Evolutionary conservation across 306 rosid genomes (phyloP).

Genomic region (Lathyrus sativus): DNA sequence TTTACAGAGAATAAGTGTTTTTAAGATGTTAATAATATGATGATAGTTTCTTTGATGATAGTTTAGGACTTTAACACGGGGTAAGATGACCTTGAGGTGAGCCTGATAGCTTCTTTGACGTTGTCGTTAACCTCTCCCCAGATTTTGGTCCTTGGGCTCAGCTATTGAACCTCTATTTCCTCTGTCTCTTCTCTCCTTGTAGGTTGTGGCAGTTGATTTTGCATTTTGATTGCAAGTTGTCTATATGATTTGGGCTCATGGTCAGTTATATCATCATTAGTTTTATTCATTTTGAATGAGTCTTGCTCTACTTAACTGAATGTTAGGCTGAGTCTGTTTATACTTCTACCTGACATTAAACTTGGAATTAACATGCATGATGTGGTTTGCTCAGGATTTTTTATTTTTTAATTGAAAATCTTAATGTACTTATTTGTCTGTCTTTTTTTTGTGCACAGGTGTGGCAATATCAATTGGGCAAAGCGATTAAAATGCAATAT

Average conservation of each 20-base stretch:
- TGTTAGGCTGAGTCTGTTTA: neutral
- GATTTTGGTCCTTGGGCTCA: constrained; percentile 6
- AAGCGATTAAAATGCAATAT: constrained; percentile 93
- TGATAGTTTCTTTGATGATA: neutral
- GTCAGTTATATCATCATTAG: constrained; percentile 9
- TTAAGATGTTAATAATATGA: neutral
- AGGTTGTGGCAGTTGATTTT: constrained; percentile 36
- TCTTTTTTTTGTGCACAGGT: constrained; percentile 55
- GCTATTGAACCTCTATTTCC: constrained; percentile 11
- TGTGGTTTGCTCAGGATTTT: constrained; percentile 1
- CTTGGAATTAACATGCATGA: constrained; percentile 6
- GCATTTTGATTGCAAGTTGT: constrained; percentile 34
- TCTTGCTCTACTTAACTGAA: constrained; percentile 18
- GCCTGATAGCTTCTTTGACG: neutral
- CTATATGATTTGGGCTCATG: constrained; percentile 22
- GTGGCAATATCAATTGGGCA: constrained; percentile 99
- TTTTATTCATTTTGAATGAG: constrained; percentile 5
- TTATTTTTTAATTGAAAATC: constrained; percentile 12
- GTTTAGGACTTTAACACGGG: neutral
- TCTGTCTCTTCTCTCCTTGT: constrained; percentile 19
- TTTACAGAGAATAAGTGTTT: neutral
- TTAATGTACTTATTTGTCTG: constrained; percentile 27
- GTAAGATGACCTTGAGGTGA: neutral
- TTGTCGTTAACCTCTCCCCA: constrained; percentile 8
- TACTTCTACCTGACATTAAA: neutral